Base-by-base conservation (phyloP, 106 monocot genomes). In the Dioscorea dumetorum region DNA sequence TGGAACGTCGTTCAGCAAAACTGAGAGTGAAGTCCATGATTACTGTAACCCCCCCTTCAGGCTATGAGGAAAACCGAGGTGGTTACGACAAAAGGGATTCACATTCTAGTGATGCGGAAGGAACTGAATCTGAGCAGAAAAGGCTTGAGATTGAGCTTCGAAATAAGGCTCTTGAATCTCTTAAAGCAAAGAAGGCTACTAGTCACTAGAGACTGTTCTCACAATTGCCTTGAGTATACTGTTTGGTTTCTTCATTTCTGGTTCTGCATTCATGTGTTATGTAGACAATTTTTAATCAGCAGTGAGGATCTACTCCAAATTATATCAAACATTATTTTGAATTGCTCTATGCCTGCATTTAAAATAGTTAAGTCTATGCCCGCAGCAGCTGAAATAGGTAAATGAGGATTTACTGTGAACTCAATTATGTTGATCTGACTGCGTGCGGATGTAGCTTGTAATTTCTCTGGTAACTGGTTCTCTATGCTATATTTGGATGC, bases 121-220 rank as follows among this genome's bases (percentile, higher is more conserved):
- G 70, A 17, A 58, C 69, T 19, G 82, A 78, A 33, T 76, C 71
- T 19, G 84, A 81, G 58, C 86, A 86, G 70, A 86, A 86, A 73
- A 90, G 57, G 80, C 90, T 99, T 48, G 99, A 99, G 80, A 80
- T 83, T 74, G 85, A 87, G 74, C 74, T 99, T 76, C 79, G 89
- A 57, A 80, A 87, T 58, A 99, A 83, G 73, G 99, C 99, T 58
- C 85, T 99, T 23, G 81, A 90, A 64, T 87, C 90, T 68, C 78
- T 93, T 41, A 78, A 93, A 75, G 93, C 93, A 22, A 99, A 90
- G 76, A 99, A 87, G 63, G 82, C 81, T 63, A 77, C 79, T 28
- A 80, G 67, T 73, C 73, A 79, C 74, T 99, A 79, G 80, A 51
- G 28, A 2, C 41, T 41, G 41, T 41, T 41, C 41, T 41, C 3